These are phyloP conservation scores for Tieghemostelium lacteum DNA, from an alignment of 78 protist species.

Conservation along the genomic window DNA sequence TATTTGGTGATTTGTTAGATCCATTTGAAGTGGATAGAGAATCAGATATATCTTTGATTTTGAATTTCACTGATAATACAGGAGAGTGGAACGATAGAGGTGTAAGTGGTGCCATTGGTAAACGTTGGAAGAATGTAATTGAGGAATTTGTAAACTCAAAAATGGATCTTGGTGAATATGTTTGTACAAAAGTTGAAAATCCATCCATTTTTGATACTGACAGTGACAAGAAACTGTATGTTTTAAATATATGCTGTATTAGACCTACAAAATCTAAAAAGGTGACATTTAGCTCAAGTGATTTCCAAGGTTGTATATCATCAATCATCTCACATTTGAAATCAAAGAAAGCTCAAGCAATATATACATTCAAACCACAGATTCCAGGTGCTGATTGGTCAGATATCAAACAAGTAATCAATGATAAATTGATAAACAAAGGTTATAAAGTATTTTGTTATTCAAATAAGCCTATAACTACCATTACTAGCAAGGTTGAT, in stretches of 20 bases:
- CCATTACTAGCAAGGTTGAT: too few species aligned
- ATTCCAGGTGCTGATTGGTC: constrained; percentile 27
- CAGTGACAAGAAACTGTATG: constrained; percentile 3
- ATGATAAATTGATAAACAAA: background rate
- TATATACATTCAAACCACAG: too few species aligned
- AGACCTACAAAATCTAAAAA: constrained; percentile 10
- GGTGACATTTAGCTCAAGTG: background rate
- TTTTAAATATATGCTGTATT: constrained; percentile 38
- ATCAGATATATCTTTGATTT: background rate
- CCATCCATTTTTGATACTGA: too few species aligned
- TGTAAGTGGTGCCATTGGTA: constrained; percentile 29
- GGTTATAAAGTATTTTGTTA: constrained; percentile 56
- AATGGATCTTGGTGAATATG: constrained; percentile 17
- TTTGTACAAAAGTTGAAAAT: background rate
- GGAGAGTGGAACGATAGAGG: constrained; percentile 75
- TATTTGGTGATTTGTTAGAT: constrained; percentile 14
- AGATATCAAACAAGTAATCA: constrained; percentile 12
- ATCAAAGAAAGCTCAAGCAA: too few species aligned
- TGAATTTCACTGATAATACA: constrained; percentile 56
- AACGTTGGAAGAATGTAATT: constrained; percentile 23
- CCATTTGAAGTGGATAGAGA: constrained; percentile 7
- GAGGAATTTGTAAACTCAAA: background rate
- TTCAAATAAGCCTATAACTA: background rate
- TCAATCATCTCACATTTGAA: constrained; percentile 3
- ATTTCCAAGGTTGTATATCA: background rate